Base-by-base conservation (phyloP, 164 flowering plant genomes). In the Taxillus chinensis region DNA sequence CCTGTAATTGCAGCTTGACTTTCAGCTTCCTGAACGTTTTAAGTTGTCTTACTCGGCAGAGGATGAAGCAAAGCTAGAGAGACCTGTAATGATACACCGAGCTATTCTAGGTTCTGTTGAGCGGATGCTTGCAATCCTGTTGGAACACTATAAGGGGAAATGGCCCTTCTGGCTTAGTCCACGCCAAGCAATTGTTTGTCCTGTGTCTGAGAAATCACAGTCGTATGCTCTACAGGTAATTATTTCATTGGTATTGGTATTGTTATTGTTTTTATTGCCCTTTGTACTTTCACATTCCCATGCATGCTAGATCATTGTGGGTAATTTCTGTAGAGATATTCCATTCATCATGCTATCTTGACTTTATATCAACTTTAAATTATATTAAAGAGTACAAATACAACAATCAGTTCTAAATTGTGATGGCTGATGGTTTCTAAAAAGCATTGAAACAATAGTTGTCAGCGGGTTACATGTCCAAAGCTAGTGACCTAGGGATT, bases 141-240 rank as follows among this genome's bases (percentile, higher is more conserved):
- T 95, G 78, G 99, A 95, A 75, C 97, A 95, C 68, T 91, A 85
- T 64, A 95, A 95, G 73, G 99, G 99, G 27, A 95, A 91, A 70
- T 91, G 97, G 99, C 99, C 99, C 3, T 89, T 95, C 72, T 95
- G 99, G 99, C 91, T 95, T 17, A 95, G 99, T 75, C 99, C 99
- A 38, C 87, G 96, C n/a, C 99, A 95, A 70, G 96, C 96, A 52
- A 89, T 95, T 71, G 92, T 95, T 66, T 91, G 96, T 69, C 89
- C 96, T 49, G 96, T 91, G 45, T 89, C 99, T 14, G 95, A 85
- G 67, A 95, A 86, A 70, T 89, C 96, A 50, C 82, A 73, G 40
- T 40, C 83, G 5, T 95, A 95, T 78, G 96, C 93, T n/a, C 56
- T 75, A 11, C 41, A 78, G 91, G 97, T 93, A 70, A 7, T 60